phyloP scores from a whole-genome alignment of 2,329 filamentous ascomycete genomes.

The Laburnicola sp. region DNA sequence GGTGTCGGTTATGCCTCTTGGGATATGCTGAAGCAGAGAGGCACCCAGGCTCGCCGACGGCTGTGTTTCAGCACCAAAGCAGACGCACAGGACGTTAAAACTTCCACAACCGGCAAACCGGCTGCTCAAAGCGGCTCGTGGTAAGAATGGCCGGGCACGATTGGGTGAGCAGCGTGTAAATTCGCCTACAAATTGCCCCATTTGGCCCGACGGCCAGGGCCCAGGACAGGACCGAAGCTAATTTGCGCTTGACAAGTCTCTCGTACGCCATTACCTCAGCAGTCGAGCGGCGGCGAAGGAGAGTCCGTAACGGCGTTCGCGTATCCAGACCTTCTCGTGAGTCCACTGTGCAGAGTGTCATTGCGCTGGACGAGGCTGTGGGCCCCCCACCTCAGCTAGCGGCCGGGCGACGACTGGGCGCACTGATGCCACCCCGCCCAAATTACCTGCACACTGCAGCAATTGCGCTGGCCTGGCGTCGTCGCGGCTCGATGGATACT shows the following conservation, averaged over 20 bases:
- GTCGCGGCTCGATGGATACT: too few relatives aligned
- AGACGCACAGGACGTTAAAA: conserved; percentile 10
- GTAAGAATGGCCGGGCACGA: neutral
- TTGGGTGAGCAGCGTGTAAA: conserved; percentile 1
- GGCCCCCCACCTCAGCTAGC: conserved; percentile 8
- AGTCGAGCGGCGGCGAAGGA: conserved; percentile 17
- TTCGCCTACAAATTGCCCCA: conserved; percentile 19
- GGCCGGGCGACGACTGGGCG: neutral
- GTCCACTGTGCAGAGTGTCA: conserved; percentile 14
- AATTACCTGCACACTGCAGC: too few relatives aligned
- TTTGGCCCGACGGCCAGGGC: conserved; percentile 11
- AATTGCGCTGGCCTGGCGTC: too few relatives aligned
- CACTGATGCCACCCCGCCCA: too few relatives aligned
- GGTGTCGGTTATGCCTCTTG: conserved; percentile 12
- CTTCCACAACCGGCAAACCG: conserved; percentile 8
- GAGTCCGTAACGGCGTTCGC: conserved; percentile 9
- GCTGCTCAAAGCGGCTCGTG: neutral
- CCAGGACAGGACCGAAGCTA: conserved; percentile 8
- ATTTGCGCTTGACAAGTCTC: conserved; percentile 12
- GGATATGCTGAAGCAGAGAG: conserved; percentile 5
- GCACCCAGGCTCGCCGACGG: neutral
- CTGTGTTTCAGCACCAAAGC: conserved; percentile 8
- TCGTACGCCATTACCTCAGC: conserved; percentile 9
- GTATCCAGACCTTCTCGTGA: neutral
- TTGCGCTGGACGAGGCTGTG: conserved; percentile 10